Evolutionary conservation across 768 basidiomycete genomes (phyloP).

Genomic region (Kwoniella pini): DNA sequence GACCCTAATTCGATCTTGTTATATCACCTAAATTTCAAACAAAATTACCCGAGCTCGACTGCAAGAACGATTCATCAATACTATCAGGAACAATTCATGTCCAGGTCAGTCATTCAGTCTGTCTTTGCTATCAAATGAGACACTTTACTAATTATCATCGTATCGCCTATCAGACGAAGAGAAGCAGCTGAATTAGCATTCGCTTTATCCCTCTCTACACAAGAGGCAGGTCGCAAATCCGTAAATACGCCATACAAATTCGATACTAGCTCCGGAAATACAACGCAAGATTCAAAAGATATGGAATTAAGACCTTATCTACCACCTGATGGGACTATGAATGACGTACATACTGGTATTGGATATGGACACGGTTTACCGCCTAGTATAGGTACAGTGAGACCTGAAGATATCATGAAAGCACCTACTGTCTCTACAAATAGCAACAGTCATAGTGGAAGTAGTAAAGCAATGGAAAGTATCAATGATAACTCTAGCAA

Average conservation of each 20-base stretch:
- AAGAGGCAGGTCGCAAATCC: conserved; percentile 20
- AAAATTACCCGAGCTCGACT: neutral
- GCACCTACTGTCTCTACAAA: conserved; percentile 12
- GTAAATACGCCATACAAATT: neutral
- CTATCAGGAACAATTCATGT: conserved; percentile 9
- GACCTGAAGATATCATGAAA: conserved; percentile 27
- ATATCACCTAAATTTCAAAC: neutral
- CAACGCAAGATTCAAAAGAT: conserved; percentile 40
- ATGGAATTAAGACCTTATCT: conserved; percentile 35
- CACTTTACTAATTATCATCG: neutral
- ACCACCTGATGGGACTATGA: conserved; percentile 2
- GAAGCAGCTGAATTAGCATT: conserved; percentile 48
- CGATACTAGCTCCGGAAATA: neutral
- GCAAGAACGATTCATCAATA: too few species aligned
- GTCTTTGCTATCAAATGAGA: neutral
- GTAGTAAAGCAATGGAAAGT: conserved; percentile 7
- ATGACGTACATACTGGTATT: neutral
- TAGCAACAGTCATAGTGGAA: neutral
- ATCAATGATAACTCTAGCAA: neutral
- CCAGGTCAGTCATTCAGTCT: conserved; percentile 6
- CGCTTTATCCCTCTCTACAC: conserved; percentile 40
- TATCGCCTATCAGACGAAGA: conserved; percentile 28
- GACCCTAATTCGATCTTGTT: neutral
- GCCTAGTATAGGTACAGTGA: conserved; percentile 9
- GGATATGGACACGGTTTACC: neutral